Base-by-base conservation (phyloP, 345 rosid species). In the Pistacia integerrima region DNA sequence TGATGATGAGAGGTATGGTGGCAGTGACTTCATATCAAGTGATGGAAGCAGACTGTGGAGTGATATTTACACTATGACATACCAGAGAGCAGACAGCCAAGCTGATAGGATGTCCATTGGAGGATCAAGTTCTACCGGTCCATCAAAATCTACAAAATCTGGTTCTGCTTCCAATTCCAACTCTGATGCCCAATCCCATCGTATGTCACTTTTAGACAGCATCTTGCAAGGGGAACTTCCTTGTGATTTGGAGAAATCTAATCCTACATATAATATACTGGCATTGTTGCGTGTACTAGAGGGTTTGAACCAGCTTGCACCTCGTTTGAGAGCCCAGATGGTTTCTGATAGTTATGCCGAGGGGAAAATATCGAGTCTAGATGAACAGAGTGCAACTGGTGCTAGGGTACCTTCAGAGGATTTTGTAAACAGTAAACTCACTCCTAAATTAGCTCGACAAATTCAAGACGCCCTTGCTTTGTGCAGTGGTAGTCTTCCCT, bases 391-490 rank as follows among this genome's bases (percentile, higher is more conserved):
- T 80, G 68, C 83, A 55, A 33, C 76, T 52, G 90, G 90, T 72
- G 81, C 81, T 38, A 87, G 85, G 87, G 94, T 94, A 78, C 82
- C 96, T 67, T 70, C 77, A 12, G 99, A 94, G 75, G 98, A 97
- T 68, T 97, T 97, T 68, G 71, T 94, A 61, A 97, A 91, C 76
- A 84, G 85, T 73, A 97, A 97, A 86, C 98, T 97, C 74, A 97
- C 99, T 62, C 99, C 99, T 33, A 97, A 97, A 84, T 86, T 97
- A 82, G 96, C 99, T 72, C 85, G 98, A 65, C 99, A 97, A 83
- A 92, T 97, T 81, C 99, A 97, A 84, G 99, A 97, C 77, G 98
- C 97, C 35, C 98, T 97, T 76, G 99, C 99, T 55, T 83, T 97
- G 62, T 97, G 99, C 84, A 92, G 99, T 77, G 99, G 99, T 28